A percentile compares a stretch with the other conserved stretches of the same genome.
phyloP scores from a whole-genome alignment of 805 yeast genomes.

The Yarrowia osloensis region DNA sequence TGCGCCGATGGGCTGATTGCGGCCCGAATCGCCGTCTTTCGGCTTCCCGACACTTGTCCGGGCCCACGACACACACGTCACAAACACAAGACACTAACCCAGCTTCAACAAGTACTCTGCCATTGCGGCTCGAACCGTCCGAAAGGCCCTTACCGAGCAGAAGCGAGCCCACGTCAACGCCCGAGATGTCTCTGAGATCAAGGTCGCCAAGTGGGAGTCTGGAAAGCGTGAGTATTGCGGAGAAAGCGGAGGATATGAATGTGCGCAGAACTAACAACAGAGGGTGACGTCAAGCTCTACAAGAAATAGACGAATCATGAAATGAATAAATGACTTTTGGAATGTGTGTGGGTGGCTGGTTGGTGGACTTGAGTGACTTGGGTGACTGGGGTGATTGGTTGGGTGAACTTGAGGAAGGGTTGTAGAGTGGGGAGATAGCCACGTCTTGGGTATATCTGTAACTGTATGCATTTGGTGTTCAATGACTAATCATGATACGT shows the following conservation, averaged over 20 bases:
- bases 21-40: neutral
- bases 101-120: conserved; percentile 87
- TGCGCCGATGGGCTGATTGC: neutral
- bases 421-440: no score
- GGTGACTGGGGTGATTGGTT: no score
- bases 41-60: neutral
- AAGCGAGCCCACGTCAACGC: conserved; percentile 66
- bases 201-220: conserved; percentile 66
- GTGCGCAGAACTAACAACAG: conserved; percentile 29
- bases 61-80: neutral
- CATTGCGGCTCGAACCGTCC: conserved; percentile 84
- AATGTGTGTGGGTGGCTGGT: neutral
- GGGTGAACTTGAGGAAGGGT: no score
- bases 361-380: neutral
- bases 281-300: conserved; percentile 30
- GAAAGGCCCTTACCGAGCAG: conserved; percentile 87
- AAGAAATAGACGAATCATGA: conserved; percentile 26
- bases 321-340: conserved; percentile 26
- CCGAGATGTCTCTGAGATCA: conserved; percentile 75
- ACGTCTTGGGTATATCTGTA: no score
- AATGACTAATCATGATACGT: no score
- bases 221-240: conserved; percentile 49
- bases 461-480: no score
- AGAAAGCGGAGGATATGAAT: no score
- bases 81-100: conserved; percentile 11